Conservation (phyloP, 164 flowering plant genomes). For the Aristolochia contorta region DNA sequence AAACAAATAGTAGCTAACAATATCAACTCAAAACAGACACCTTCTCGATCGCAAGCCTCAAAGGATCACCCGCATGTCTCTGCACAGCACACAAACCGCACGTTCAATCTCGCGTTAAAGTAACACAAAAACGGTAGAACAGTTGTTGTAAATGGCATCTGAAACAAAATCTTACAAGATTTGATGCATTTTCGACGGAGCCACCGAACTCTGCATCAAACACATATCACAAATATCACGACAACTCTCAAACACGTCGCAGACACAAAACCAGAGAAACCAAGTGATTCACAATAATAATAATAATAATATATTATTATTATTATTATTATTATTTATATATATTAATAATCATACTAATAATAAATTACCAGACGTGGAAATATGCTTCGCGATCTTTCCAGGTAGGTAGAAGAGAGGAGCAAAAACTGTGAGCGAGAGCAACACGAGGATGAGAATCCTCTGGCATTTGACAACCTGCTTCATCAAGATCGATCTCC, state of each 20-base stretch:
- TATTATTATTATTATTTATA: no score
- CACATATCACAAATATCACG: no score
- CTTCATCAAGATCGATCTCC: slow-evolving; percentile 8
- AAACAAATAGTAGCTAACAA: neutral
- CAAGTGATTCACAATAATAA: neutral
- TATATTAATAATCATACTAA: slow-evolving; percentile 1
- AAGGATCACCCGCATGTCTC: slow-evolving; percentile 39
- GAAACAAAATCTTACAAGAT: slow-evolving; percentile 30
- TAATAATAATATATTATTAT: slow-evolving; percentile 5
- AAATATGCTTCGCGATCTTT: slow-evolving; percentile 25
- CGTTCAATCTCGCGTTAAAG: neutral
- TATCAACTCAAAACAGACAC: slow-evolving; percentile 11
- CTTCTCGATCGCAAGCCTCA: slow-evolving; percentile 42
- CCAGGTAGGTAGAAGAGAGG: slow-evolving; percentile 54
- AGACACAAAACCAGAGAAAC: slow-evolving; percentile 6
- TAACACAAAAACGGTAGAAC: slow-evolving; percentile 4
- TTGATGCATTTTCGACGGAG: slow-evolving; percentile 38
- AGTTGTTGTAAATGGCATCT: neutral
- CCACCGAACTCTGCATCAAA: slow-evolving; percentile 33
- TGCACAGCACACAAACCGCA: slow-evolving; percentile 24
- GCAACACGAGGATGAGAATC: slow-evolving; percentile 11
- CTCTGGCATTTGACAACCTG: slow-evolving; percentile 9
- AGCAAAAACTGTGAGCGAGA: slow-evolving; percentile 25
- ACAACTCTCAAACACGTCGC: neutral
- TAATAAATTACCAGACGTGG: slow-evolving; percentile 21